Evolutionary conservation across 345 rosid species (phyloP), one percentile per base, ranked within the genome.

Genomic region (Cochlearia excelsa): DNA sequence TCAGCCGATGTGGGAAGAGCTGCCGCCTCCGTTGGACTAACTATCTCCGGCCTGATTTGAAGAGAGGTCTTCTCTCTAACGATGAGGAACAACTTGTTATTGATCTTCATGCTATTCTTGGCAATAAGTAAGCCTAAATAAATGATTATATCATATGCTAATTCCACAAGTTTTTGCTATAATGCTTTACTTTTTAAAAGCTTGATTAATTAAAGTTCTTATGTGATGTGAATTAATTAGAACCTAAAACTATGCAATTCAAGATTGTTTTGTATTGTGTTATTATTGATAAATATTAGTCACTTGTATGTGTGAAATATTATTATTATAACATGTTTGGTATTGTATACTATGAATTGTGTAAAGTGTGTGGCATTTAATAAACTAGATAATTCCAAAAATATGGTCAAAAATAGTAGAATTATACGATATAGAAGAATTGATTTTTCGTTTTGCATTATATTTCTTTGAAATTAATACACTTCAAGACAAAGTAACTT

Each of bases 11-110:
- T 4, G 93, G 93, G 35, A 85, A 85, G 76, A 85, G 93, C 40
- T 83, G 93, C 65, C 88, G 93, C 1, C 93, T 86, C 51, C 85
- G 93, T 2, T 86, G 93, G 93, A 86, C 87, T 37, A 86, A 86
- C 51, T 86, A 86, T 46, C 93, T 86, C 74, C 89, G 89, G 30
- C 89, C 93, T 5, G 93, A 86, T 80, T 66, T 86, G 67, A 86
- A 83, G 60, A 70, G 89, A 9, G 93, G 93, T 37, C 79, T 86
- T 57, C 88, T 86, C 37, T 83, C 83, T 51, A 77, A 83, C 4
- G 79, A 72, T 9, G 93, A 86, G 38, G 85, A 81, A 28, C 80
- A 77, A 41, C 78, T 86, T 50, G 93, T 86, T n/a, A 83, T 86
- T 56, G 85, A 83, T 31, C 93, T 86, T 43, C 93, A 86, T 41